Evolutionary conservation across 2,329 filamentous ascomycete genomes (phyloP), one percentile per base, ranked within the genome.

Genomic region (Claviceps sp.): DNA sequence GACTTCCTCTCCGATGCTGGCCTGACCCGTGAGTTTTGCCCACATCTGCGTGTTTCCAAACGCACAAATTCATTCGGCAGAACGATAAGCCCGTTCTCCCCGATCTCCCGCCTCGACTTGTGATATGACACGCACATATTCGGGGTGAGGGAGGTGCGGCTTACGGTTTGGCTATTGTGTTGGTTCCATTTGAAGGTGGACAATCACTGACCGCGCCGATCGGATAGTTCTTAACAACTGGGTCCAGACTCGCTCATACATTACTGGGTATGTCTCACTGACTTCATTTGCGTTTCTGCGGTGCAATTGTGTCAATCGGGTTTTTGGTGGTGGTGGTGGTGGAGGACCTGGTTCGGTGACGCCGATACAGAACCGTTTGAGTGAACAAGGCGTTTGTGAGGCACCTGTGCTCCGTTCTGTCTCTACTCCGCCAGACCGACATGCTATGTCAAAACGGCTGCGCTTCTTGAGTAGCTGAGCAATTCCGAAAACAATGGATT

Each of bases 161-260:
- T 42, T 22, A 13, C 10, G 7, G 11, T 8, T 42, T 42, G n/a
- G 17, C 8, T 17, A 42, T 22, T 4, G 39, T n/a, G n/a, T 10
- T 10, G 26, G 26, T 30, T 30, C 26, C 26, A 30, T 30, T 8
- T 10, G 26, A 42, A 42, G 16, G 26, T 14, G 19, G 10, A 17
- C 11, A 39, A 16, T 47, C 34, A 47, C 56, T 57, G 42, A 56
- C 52, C 30, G 43, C 42, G 37, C 2, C n/a, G 44, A 34, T 19
- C 30, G 30, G 51, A 45, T 62, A 82, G 78, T 82, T 60, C 77
- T 86, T 59, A 81, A 87, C 74, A 76, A 72, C 73, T 86, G 80
- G 80, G 73, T 84, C 63, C 74, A 74, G 66, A 85, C 82, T 64
- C 80, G 83, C 65, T 86, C 81, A 72, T 90, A 90, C 75, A 81